Evolutionary conservation across 2,329 filamentous ascomycete genomes (phyloP).

Genomic region (Acrodontium crateriforme): DNA sequence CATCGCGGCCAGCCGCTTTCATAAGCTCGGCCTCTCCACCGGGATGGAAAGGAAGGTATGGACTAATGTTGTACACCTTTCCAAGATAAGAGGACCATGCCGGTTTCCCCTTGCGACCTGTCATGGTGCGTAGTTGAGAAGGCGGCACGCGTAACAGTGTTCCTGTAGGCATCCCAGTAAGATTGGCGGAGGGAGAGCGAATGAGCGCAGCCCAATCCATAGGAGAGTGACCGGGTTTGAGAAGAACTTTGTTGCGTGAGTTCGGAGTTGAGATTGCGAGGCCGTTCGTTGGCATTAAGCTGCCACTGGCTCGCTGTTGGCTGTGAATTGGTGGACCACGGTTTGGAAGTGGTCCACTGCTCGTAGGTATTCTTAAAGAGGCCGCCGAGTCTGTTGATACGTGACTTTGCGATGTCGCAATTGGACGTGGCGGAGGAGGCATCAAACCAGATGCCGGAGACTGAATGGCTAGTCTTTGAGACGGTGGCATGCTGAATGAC

Average conservation of each 20-base stretch:
- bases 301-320: constrained; percentile 24
- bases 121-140: constrained; percentile 61
- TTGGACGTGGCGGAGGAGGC: constrained; percentile 16
- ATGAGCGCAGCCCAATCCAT: constrained; percentile 90
- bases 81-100: constrained; percentile 86
- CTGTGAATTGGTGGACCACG: constrained; percentile 27
- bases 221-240: constrained; percentile 84
- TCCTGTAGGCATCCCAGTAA: constrained; percentile 35
- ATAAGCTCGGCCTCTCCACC: constrained; percentile 70
- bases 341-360: constrained; percentile 37
- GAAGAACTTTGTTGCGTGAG: constrained; percentile 51
- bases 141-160: constrained; percentile 63
- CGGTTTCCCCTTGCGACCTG: constrained; percentile 65
- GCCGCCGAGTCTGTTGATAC: constrained; percentile 18
- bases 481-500: constrained; percentile 21
- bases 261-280: constrained; percentile 26
- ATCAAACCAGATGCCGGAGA: constrained; percentile 10
- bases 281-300: constrained; percentile 17
- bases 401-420: constrained; percentile 2
- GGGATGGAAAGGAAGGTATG: constrained; percentile 82
- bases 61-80: constrained; percentile 85
- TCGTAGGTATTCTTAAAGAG: constrained; percentile 28
- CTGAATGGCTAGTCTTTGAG: constrained; percentile 13
- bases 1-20: constrained; percentile 64
- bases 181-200: constrained; percentile 32